Percentiles rank a stretch among this genome's conserved stretches.
Evolutionary conservation across 768 basidiomycete species (phyloP).

Genomic region (Trametes elegans): DNA sequence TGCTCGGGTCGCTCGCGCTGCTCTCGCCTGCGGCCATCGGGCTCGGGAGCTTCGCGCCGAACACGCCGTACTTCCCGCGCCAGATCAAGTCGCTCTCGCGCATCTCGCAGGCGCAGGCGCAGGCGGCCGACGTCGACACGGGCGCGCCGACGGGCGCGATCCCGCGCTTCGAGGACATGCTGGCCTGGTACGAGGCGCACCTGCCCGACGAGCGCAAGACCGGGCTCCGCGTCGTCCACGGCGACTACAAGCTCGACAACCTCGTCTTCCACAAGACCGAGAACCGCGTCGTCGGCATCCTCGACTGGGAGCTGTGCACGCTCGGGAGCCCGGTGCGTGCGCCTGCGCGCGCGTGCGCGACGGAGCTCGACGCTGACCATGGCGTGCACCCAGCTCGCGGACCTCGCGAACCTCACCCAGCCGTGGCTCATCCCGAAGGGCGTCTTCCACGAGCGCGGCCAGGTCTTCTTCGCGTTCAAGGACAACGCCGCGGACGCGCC

Average conservation of each 20-base stretch:
- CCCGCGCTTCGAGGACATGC: constrained; percentile 68
- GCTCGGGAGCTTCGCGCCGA: constrained; percentile 67
- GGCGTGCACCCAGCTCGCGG: constrained; percentile 58
- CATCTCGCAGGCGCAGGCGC: constrained; percentile 78
- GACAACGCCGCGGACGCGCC: constrained; percentile 51
- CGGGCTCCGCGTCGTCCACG: constrained; percentile 88
- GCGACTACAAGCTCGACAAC: constrained; percentile 98
- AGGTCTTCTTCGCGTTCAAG: constrained; percentile 60
- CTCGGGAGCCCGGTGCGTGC: constrained; percentile 80
- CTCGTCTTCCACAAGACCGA: constrained; percentile 91
- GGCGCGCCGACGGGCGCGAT: constrained; percentile 62
- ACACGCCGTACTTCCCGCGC: constrained; percentile 84
- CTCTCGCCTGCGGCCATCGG: constrained; percentile 66
- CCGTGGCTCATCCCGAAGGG: constrained; percentile 67
- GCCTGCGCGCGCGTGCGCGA: neutral
- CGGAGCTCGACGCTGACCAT: neutral
- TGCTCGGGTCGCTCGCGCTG: constrained; percentile 65
- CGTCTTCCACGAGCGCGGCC: constrained; percentile 26
- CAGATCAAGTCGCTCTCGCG: constrained; percentile 88
- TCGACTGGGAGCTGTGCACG: constrained; percentile 98
- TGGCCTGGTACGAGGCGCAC: constrained; percentile 72
- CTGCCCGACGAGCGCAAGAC: constrained; percentile 75
- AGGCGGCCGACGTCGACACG: constrained; percentile 63
- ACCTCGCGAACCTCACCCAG: constrained; percentile 86
- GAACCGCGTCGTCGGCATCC: constrained; percentile 88